Base-by-base conservation (phyloP, 768 basidiomycete genomes). In the Suillus discolor region DNA sequence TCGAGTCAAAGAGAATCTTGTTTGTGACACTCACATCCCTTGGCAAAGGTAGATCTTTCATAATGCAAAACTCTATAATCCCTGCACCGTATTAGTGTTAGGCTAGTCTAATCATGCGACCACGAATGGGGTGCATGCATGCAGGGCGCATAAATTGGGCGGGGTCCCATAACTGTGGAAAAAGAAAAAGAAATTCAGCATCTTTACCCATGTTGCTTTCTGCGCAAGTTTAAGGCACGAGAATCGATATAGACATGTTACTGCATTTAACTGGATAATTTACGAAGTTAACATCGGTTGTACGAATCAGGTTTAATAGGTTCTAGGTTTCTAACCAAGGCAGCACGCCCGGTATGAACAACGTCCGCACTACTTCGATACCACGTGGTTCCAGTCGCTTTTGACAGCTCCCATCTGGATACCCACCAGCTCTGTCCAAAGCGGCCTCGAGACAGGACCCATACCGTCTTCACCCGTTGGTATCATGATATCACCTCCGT, bases 381-480 rank as follows among this genome's bases (percentile, higher is more conserved):
- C 85, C 12, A 82, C 73, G 36, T 91, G 88, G 73, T 87, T 91
- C 94, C 94, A 97, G 34, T 90, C 87, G 73, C 91, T 92, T 51
- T 85, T 79, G 63, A 94, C 88, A 67, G 79, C 77, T 5, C 94
- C 94, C 67, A 87, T 89, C 77, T 97, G 94, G 64, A 92, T 88
- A 6, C 80, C 84, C 11, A 80, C 78, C 3, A 89, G 80, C 66
- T 83, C 77, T 61, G 79, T 79, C 75, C 85, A 80, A 34, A 88
- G 75, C 2, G 81, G 80, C 62, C 77, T 76, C 39, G 87, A 83
- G 45, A 81, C 84, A 0, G 88, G 87, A 0, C 94, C 94, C 87
- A 96, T 87, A 0, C 93, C 94, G 66, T 87, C 89, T 62, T 78
- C 75, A 9, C 85, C 85, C 6, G 83, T 84, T 18, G 87, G 87